Conservation (phyloP, 2,329 filamentous ascomycete genomes). For the Verticillium albo-atrum region DNA sequence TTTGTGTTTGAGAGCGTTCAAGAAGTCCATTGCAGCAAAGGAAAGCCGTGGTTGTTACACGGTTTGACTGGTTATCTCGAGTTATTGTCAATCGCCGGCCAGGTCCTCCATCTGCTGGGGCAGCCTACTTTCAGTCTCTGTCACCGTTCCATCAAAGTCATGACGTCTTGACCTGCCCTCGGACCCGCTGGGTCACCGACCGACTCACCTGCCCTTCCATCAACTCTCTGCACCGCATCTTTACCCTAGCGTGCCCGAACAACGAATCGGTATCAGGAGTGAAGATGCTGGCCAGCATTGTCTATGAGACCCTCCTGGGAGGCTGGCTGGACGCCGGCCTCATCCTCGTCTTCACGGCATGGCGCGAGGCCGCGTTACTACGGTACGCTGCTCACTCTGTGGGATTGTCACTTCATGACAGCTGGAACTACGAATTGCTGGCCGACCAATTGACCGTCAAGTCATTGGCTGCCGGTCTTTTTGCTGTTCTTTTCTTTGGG, state of each 20-base stretch:
- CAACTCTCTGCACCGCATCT: neutral
- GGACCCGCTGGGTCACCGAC: neutral
- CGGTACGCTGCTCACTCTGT: neutral
- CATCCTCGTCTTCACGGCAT: constrained; percentile 17
- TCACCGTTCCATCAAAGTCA: neutral
- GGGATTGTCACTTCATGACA: neutral
- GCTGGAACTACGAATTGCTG: neutral
- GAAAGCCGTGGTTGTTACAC: too few species aligned
- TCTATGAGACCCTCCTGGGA: constrained; percentile 15
- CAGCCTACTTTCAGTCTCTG: too few species aligned
- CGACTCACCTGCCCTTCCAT: neutral
- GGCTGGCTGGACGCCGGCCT: constrained; percentile 18
- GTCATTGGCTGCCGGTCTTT: neutral
- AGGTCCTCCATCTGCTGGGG: too few species aligned
- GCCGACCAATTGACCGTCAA: neutral
- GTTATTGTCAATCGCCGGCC: too few species aligned
- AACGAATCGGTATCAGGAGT: neutral
- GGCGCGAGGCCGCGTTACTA: constrained; percentile 7
- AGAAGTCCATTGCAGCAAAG: too few species aligned
- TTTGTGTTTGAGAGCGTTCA: too few species aligned
- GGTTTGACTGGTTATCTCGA: too few species aligned
- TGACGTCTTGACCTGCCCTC: neutral
- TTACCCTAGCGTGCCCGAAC: neutral
- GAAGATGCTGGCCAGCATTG: constrained; percentile 7
- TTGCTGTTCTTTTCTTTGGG: neutral